phyloP scores from a whole-genome alignment of 331 rosid species.

The Rhamnella rubrinervis region DNA sequence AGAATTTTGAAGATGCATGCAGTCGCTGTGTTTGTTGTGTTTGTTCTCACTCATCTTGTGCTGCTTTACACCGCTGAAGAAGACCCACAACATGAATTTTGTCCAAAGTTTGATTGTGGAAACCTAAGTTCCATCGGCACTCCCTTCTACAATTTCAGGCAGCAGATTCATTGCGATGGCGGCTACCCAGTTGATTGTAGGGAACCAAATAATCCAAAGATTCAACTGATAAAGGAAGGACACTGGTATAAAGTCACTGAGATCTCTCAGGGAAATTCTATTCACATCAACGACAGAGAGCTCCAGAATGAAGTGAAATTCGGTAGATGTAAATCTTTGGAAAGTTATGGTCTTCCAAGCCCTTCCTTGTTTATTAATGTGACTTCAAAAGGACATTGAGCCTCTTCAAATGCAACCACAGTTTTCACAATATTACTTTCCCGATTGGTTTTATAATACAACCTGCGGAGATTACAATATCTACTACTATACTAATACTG shows the following conservation, averaged over 20 bases:
- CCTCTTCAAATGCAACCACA: slow-evolving; percentile 26
- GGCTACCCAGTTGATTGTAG: slow-evolving; percentile 1
- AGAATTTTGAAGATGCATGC: slow-evolving; percentile 20
- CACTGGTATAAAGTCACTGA: neutral
- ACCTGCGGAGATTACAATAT: neutral
- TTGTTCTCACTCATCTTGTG: slow-evolving; percentile 8
- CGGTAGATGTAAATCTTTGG: neutral
- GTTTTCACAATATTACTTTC: neutral
- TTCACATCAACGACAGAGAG: accelerated
- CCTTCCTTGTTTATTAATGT: neutral
- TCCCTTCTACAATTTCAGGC: slow-evolving; percentile 20
- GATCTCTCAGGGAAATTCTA: neutral
- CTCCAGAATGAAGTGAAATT: accelerated
- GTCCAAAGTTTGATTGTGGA: neutral
- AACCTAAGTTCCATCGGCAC: accelerated
- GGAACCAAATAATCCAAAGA: accelerated
- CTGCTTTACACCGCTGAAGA: slow-evolving; percentile 6
- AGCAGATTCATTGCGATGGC: slow-evolving; percentile 23
- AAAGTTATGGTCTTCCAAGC: slow-evolving; percentile 25
- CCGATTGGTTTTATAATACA: accelerated
- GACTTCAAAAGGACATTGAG: neutral
- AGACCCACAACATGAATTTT: neutral
- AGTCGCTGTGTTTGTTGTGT: slow-evolving; percentile 5
- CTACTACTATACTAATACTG: slow-evolving; percentile 1
- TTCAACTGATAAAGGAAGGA: slow-evolving; percentile 30